phyloP scores from a whole-genome alignment of 208 protist species.

The Tritrichomonas foetus region DNA sequence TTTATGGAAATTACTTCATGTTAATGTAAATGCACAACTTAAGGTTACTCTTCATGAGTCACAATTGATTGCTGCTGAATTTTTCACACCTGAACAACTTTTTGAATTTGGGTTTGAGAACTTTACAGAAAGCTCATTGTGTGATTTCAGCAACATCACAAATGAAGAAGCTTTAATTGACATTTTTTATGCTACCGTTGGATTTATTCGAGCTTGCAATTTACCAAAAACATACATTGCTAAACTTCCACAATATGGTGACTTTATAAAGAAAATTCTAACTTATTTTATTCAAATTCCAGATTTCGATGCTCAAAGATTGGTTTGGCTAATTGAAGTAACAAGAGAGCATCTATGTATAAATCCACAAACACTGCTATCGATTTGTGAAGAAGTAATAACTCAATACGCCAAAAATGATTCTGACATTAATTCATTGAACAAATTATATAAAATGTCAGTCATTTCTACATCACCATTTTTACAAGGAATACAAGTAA shows the following conservation, averaged over 20 bases:
- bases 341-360: neutral
- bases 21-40: neutral
- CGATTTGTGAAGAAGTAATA: neutral
- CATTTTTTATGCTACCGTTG: neutral
- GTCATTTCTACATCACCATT: conserved; percentile 13
- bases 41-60: neutral
- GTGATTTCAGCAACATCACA: neutral
- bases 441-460: neutral
- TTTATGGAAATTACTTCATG: neutral
- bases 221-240: neutral
- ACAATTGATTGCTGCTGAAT: neutral
- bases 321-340: conserved; percentile 22
- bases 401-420: neutral
- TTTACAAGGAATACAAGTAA: neutral
- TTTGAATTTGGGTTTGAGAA: neutral
- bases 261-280: neutral
- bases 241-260: neutral
- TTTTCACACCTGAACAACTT: neutral
- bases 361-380: neutral
- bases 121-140: neutral
- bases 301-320: neutral
- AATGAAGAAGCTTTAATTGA: conserved; percentile 33
- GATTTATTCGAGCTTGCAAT: neutral
- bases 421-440: neutral
- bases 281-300: neutral